Percentiles rank a stretch among this genome's conserved stretches.
Conservation (phyloP, 1,284 basidiomycete genomes). For the Apiotrichum sp. region DNA sequence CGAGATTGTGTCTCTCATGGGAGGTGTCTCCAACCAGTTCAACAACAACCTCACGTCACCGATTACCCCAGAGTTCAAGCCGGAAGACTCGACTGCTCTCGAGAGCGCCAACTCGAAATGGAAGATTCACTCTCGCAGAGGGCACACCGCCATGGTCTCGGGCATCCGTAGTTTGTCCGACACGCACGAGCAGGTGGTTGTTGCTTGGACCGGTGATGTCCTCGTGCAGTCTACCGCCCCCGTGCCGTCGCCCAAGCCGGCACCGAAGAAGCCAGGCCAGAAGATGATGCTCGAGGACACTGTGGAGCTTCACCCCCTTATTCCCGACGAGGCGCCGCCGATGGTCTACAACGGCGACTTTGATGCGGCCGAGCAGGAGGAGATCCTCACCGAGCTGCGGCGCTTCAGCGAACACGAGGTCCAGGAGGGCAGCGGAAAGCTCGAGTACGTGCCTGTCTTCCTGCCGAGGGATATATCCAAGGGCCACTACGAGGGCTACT, state of each 20-base stretch:
- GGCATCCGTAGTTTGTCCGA: constrained; percentile 79
- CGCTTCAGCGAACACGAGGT: constrained; percentile 58
- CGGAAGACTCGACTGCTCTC: constrained; percentile 34
- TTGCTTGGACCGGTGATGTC: constrained; percentile 92
- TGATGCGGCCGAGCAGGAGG: constrained; percentile 56
- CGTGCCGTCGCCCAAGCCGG: not conserved
- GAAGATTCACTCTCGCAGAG: constrained; percentile 74
- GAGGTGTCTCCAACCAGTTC: constrained; percentile 36
- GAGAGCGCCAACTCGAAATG: constrained; percentile 52
- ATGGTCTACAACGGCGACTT: constrained; percentile 55
- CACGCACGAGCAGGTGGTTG: constrained; percentile 80
- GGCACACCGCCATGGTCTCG: constrained; percentile 91
- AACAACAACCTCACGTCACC: constrained; percentile 32
- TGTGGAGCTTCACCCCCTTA: constrained; percentile 19
- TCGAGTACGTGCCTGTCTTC: constrained; percentile 83
- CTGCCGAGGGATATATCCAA: constrained; percentile 83
- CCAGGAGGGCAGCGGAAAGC: constrained; percentile 51
- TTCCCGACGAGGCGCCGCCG: constrained; percentile 15
- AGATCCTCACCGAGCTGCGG: constrained; percentile 59
- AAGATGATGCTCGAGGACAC: constrained; percentile 17
- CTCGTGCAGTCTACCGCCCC: constrained; percentile 30
- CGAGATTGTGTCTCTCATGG: constrained; percentile 48
- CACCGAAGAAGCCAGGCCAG: not conserved
- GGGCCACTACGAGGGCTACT: constrained; percentile 94
- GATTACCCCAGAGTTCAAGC: constrained; percentile 46